phyloP scores from a whole-genome alignment of 1,284 basidiomycete species.

The Meira nashicola region DNA sequence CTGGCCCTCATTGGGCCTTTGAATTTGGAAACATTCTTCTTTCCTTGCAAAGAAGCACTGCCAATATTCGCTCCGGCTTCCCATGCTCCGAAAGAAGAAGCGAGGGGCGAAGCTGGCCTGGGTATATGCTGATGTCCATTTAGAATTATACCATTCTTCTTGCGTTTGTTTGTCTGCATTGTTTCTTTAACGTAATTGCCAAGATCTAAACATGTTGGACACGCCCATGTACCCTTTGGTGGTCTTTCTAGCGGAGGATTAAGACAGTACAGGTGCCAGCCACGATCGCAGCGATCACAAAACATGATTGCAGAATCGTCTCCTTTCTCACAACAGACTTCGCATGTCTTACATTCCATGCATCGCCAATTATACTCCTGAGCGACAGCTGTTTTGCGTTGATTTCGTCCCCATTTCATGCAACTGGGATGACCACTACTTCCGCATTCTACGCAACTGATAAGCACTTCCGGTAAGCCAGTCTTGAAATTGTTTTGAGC shows the following conservation, averaged over 20 bases:
- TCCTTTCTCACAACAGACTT: constrained; percentile 76
- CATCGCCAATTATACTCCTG: constrained; percentile 81
- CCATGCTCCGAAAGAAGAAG: constrained; percentile 22
- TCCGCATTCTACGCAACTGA: constrained; percentile 52
- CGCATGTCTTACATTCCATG: constrained; percentile 87
- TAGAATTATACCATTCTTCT: neutral
- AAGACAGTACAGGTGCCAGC: constrained; percentile 89
- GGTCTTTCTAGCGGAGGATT: constrained; percentile 58
- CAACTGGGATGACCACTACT: constrained; percentile 51
- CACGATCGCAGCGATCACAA: constrained; percentile 91
- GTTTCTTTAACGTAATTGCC: constrained; percentile 8
- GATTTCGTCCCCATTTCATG: constrained; percentile 48
- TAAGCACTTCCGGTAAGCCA: constrained; percentile 34
- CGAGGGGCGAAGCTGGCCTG: constrained; percentile 15
- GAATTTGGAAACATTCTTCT: constrained; percentile 5
- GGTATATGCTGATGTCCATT: no score
- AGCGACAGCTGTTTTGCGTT: constrained; percentile 56
- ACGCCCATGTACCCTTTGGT: constrained; percentile 21
- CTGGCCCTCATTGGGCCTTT: constrained; percentile 21
- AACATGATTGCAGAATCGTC: constrained; percentile 74
- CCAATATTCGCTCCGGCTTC: constrained; percentile 19
- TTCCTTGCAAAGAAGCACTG: neutral
- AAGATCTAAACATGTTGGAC: constrained; percentile 32
- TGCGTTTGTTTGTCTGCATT: constrained; percentile 5
- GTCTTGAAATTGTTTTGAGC: constrained; percentile 23